Percentiles rank a stretch among this genome's conserved stretches.
Conservation (phyloP, 1,284 basidiomycete genomes). For the Marasmius tenuissimus region DNA sequence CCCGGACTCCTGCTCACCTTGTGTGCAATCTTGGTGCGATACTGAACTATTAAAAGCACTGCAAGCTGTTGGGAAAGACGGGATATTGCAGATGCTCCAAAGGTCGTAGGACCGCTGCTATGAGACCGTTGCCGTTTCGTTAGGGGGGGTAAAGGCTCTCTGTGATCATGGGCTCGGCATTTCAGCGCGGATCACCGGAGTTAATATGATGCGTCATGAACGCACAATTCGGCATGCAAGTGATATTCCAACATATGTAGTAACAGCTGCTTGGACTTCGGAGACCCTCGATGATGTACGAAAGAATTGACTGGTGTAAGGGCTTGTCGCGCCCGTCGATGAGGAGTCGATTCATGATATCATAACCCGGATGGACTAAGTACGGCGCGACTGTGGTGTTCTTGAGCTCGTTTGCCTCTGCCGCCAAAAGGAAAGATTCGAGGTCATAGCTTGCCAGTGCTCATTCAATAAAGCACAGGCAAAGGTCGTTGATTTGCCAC, state of each 20-base stretch:
- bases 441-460: conserved; percentile 83
- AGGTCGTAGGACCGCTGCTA: conserved; percentile 86
- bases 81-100: conserved; percentile 82
- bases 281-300: conserved; percentile 85
- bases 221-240: conserved; percentile 54
- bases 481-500: conserved; percentile 87
- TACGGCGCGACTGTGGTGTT: conserved; percentile 54
- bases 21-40: conserved; percentile 91
- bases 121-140: conserved; percentile 85
- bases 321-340: conserved; percentile 60
- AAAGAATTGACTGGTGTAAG: conserved; percentile 70
- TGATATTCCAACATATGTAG: conserved; percentile 77
- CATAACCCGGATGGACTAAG: conserved; percentile 85
- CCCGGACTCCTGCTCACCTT: conserved; percentile 89
- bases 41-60: conserved; percentile 11
- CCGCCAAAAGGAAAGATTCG: conserved; percentile 54
- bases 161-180: no score
- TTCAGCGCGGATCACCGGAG: background rate
- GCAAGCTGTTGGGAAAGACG: background rate
- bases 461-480: conserved; percentile 84
- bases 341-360: conserved; percentile 80
- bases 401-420: conserved; percentile 56
- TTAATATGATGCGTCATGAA: background rate
- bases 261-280: conserved; percentile 82
- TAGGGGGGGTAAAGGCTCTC: conserved; percentile 98